These are phyloP conservation scores for Yueomyces sinensis DNA, from an alignment of 805 yeast species.

Conservation along the genomic window DNA sequence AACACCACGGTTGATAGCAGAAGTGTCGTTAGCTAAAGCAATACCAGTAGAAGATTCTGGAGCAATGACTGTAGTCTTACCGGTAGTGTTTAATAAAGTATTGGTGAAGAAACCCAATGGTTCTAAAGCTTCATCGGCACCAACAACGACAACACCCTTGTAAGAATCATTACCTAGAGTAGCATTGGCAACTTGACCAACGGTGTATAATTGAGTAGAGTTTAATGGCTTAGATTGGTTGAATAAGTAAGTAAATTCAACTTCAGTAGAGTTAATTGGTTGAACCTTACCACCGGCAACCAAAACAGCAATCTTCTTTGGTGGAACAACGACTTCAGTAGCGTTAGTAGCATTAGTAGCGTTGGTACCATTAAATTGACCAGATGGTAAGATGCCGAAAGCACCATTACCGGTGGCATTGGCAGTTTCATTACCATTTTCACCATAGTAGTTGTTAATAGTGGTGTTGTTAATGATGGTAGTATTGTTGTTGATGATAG, in stretches of 20 bases:
- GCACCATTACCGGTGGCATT: background rate
- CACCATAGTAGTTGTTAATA: background rate
- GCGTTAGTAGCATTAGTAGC: constrained; percentile 4
- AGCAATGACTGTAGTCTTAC: constrained; percentile 13
- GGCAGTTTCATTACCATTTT: background rate
- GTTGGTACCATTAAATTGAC: constrained; percentile 5
- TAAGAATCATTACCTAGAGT: constrained; percentile 5
- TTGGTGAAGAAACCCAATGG: constrained; percentile 16
- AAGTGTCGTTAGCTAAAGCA: constrained; percentile 9
- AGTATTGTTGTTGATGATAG: constrained; percentile 3
- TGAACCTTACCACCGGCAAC: constrained; percentile 13
- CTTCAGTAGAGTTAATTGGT: constrained; percentile 3
- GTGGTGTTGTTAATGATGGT: background rate
- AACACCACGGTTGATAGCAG: constrained; percentile 14
- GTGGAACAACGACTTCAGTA: constrained; percentile 2
- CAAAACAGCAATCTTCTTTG: constrained; percentile 3
- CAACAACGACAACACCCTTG: constrained; percentile 16
- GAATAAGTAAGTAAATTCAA: constrained; percentile 5
- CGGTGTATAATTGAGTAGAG: constrained; percentile 12
- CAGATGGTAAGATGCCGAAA: background rate
- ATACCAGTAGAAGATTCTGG: constrained; percentile 9
- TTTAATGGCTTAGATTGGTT: constrained; percentile 15
- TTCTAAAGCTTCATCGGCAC: constrained; percentile 13
- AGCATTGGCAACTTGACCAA: constrained; percentile 7
- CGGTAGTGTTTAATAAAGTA: constrained; percentile 6